A percentile compares a stretch with the other conserved stretches of the same genome.
These are phyloP conservation scores for Immersiella caudata DNA, from an alignment of 495 filamentous ascomycete genomes.

Conservation along the genomic window DNA sequence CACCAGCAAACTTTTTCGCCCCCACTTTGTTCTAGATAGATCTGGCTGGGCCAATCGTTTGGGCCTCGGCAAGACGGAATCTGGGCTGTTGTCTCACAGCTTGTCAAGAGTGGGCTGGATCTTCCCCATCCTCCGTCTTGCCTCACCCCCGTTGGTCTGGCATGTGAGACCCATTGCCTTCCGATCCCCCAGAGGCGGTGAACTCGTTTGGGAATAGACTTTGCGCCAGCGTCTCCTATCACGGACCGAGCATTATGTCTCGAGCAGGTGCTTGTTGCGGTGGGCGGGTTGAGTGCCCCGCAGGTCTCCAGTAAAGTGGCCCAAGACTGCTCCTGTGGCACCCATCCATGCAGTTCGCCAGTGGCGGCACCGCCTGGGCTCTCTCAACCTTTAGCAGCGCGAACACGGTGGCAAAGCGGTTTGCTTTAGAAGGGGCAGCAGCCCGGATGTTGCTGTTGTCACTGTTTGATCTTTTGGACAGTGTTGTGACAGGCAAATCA, in stretches of 20 bases:
- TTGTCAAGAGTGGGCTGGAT: background rate
- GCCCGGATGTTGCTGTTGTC: background rate
- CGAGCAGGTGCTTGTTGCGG: conserved; percentile 11
- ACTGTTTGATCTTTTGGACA: background rate
- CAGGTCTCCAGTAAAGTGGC: background rate
- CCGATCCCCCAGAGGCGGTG: conserved; percentile 20
- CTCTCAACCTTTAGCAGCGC: background rate
- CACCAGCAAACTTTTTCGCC: conserved; percentile 8
- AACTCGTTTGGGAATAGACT: conserved; percentile 16
- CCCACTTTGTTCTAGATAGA: background rate
- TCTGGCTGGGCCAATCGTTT: conserved; percentile 11
- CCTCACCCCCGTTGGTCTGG: conserved; percentile 10
- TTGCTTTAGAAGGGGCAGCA: background rate
- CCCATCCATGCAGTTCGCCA: background rate
- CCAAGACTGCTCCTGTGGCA: background rate
- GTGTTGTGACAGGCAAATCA: background rate
- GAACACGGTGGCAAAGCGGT: background rate
- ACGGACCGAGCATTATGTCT: conserved; percentile 1
- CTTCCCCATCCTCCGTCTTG: background rate
- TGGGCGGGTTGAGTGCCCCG: background rate
- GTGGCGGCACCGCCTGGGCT: background rate
- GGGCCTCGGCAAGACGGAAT: conserved; percentile 23
- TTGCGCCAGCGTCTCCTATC: conserved; percentile 12
- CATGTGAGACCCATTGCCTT: conserved; percentile 27
- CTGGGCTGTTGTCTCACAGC: background rate